These are phyloP conservation scores for Pseudisothecium myosuroides DNA, from an alignment of 225 moss, liverwort and hornwort genomes.

Conservation along the genomic window DNA sequence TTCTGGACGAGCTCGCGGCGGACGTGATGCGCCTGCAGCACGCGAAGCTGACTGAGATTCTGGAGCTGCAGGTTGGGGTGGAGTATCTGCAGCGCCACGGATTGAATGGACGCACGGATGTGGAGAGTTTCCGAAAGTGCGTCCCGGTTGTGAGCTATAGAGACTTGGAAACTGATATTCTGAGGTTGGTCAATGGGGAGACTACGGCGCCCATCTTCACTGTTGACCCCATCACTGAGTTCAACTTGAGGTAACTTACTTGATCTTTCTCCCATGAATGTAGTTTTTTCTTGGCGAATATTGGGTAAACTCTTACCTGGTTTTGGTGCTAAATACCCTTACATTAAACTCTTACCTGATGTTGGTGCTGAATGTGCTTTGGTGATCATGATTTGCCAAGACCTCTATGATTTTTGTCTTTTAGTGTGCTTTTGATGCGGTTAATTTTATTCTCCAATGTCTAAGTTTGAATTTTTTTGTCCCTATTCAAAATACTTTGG, in stretches of 20 bases:
- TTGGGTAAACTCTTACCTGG: background rate
- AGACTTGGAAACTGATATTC: slow-evolving; percentile 22
- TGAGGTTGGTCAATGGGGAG: slow-evolving; percentile 35
- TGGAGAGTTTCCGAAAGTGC: slow-evolving; percentile 27
- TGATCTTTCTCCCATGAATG: too few relatives aligned
- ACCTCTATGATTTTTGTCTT: too few relatives aligned
- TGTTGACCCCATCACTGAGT: slow-evolving; percentile 22
- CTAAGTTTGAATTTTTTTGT: background rate
- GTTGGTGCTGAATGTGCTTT: background rate
- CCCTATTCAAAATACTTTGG: background rate
- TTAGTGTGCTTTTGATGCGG: background rate
- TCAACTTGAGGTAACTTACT: background rate
- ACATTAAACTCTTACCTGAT: too few relatives aligned
- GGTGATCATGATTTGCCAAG: background rate
- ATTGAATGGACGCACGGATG: slow-evolving; percentile 29
- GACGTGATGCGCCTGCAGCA: slow-evolving; percentile 18
- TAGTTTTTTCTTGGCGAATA: background rate
- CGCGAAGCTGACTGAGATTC: slow-evolving; percentile 19
- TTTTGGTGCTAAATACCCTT: background rate
- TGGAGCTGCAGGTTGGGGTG: slow-evolving; percentile 15
- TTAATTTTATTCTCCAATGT: background rate
- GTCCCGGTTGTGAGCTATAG: slow-evolving; percentile 39
- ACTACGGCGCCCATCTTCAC: slow-evolving; percentile 17
- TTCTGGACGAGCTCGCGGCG: slow-evolving; percentile 2
- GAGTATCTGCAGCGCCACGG: slow-evolving; percentile 42